Conservation (phyloP, 768 basidiomycete genomes). For the Thelephora ganbajun region DNA sequence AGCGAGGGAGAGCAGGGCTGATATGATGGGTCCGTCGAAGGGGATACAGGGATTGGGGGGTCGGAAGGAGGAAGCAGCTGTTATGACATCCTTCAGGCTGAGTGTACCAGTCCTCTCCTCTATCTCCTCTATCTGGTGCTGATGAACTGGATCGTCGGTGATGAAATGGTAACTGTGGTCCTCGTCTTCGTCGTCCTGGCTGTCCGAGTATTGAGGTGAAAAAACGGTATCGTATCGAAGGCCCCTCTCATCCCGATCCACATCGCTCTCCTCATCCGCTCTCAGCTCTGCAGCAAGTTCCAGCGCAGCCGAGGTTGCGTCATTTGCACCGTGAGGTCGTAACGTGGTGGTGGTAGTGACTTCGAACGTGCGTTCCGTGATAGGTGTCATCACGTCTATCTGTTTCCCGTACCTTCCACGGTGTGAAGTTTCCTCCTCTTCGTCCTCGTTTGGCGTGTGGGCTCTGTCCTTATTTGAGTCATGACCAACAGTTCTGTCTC, state of each 20-base stretch:
- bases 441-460: too few relatives aligned
- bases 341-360: conserved; percentile 37
- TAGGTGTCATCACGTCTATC: conserved; percentile 94
- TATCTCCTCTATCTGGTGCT: conserved; percentile 13
- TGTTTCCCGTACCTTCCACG: conserved; percentile 59
- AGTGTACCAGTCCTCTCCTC: conserved; percentile 53
- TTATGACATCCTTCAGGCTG: conserved; percentile 50
- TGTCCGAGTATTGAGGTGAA: conserved; percentile 2
- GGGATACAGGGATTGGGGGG: conserved; percentile 86
- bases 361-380: conserved; percentile 89
- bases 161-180: conserved; percentile 1
- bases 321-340: neutral
- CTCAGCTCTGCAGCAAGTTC: conserved; percentile 32
- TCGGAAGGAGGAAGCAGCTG: conserved; percentile 46
- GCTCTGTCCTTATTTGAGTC: conserved; percentile 10
- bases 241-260: conserved; percentile 7
- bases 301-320: conserved; percentile 31
- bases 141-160: conserved; percentile 4
- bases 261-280: conserved; percentile 17
- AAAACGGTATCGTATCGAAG: neutral
- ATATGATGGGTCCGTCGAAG: conserved; percentile 52
- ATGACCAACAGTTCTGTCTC: conserved; percentile 9
- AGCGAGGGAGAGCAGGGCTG: conserved; percentile 47
- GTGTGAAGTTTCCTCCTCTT: conserved; percentile 31
- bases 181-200: conserved; percentile 2